A percentile compares a stretch with the other conserved stretches of the same genome.
phyloP scores from a whole-genome alignment of 345 rosid species.

The Pseudoturritis turrita region DNA sequence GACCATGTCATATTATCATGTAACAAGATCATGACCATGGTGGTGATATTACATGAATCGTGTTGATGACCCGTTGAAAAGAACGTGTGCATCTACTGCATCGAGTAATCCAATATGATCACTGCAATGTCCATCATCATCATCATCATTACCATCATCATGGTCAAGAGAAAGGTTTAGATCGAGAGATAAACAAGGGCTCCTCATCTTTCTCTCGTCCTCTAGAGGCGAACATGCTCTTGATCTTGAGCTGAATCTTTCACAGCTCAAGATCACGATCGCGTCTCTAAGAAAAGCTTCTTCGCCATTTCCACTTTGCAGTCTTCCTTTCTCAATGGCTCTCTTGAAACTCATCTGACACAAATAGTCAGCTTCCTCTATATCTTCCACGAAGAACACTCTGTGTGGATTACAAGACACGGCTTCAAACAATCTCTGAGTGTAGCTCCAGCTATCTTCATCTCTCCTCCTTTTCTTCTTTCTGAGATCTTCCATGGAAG shows the following conservation, averaged over 20 bases:
- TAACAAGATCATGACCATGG: background rate
- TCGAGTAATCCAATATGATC: slow-evolving; percentile 56
- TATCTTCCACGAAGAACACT: slow-evolving; percentile 67
- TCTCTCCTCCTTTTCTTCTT: slow-evolving; percentile 51
- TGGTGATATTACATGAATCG: slow-evolving; percentile 1
- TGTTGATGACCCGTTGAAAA: slow-evolving; percentile 33
- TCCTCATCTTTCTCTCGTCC: slow-evolving; percentile 2
- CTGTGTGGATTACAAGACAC: slow-evolving; percentile 53
- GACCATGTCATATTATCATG: background rate
- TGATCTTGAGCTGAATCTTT: slow-evolving; percentile 59
- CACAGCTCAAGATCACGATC: slow-evolving; percentile 62
- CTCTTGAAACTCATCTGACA: slow-evolving; percentile 56
- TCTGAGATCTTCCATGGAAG: slow-evolving; percentile 40
- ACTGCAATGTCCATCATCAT: slow-evolving; percentile 28
- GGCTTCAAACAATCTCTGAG: slow-evolving; percentile 55
- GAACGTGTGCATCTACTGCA: slow-evolving; percentile 48
- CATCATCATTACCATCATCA: slow-evolving; percentile 24
- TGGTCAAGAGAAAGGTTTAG: slow-evolving; percentile 58
- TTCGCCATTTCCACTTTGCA: slow-evolving; percentile 36
- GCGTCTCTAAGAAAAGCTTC: slow-evolving; percentile 56
- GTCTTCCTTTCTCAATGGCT: slow-evolving; percentile 56
- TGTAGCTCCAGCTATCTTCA: slow-evolving; percentile 42
- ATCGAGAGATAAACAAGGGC: slow-evolving; percentile 46
- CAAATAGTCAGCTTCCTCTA: slow-evolving; percentile 52
- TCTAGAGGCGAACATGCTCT: slow-evolving; percentile 47